These are phyloP conservation scores for Heliamphora exappendiculata DNA, from an alignment of 148 eudicot species.

Conservation along the genomic window DNA sequence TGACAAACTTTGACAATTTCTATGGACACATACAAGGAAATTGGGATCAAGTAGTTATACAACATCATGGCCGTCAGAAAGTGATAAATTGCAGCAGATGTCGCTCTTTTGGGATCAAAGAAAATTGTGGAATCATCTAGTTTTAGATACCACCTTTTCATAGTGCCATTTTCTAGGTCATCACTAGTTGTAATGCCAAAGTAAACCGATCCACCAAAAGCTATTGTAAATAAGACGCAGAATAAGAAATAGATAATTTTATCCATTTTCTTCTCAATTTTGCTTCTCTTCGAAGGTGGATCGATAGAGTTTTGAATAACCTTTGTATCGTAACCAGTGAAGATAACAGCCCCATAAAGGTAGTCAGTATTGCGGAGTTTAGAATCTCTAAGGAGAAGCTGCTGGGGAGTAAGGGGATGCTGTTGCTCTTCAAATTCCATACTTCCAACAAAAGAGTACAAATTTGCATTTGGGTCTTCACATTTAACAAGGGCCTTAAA, in stretches of 20 bases:
- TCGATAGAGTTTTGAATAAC: conserved; percentile 89
- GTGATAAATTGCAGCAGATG: conserved; percentile 59
- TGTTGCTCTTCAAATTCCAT: conserved; percentile 69
- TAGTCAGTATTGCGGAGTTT: conserved; percentile 84
- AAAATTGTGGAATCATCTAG: conserved; percentile 49
- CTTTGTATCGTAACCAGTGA: conserved; percentile 90
- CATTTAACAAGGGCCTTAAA: conserved; percentile 72
- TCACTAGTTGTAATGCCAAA: conserved; percentile 62
- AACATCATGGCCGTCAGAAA: conserved; percentile 75
- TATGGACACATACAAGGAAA: conserved; percentile 84
- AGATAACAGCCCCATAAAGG: conserved; percentile 78
- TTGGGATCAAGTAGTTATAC: conserved; percentile 79
- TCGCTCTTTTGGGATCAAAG: conserved; percentile 50
- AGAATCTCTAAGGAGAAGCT: conserved; percentile 79
- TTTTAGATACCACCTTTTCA: conserved; percentile 81
- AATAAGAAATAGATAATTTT: conserved; percentile 70
- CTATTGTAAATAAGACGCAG: conserved; percentile 45
- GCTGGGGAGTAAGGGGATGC: conserved; percentile 69
- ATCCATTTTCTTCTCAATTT: conserved; percentile 88
- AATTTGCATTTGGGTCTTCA: conserved; percentile 94
- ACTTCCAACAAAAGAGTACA: conserved; percentile 74
- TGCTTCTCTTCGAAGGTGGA: conserved; percentile 94
- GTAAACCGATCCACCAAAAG: conserved; percentile 64
- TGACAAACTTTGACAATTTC: conserved; percentile 92
- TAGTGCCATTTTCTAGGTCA: conserved; percentile 42